A percentile compares a stretch with the other conserved stretches of the same genome.
Evolutionary conservation across 2,329 filamentous ascomycete genomes (phyloP).

Genomic region (Fusarium acutatum): DNA sequence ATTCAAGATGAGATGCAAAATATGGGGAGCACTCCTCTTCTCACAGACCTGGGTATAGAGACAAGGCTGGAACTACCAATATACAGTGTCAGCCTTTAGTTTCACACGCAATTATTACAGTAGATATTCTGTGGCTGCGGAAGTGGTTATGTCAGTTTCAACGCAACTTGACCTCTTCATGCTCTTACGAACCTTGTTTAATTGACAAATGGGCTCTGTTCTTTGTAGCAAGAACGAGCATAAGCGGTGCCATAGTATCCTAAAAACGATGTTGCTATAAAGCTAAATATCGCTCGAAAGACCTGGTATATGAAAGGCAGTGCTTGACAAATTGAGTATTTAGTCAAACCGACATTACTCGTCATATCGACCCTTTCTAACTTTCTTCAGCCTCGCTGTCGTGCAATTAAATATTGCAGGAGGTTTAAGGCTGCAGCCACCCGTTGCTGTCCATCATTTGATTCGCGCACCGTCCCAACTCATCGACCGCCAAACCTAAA

Average conservation of each 20-base stretch:
- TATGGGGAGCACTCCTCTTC: constrained; percentile 14
- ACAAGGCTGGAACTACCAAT: constrained; percentile 8
- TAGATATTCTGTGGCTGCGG: neutral
- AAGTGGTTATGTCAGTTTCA: neutral
- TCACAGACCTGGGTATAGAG: constrained; percentile 10
- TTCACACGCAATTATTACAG: constrained; percentile 12
- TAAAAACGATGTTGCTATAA: neutral
- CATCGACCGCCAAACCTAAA: constrained; percentile 6
- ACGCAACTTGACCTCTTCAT: neutral
- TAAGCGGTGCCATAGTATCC: neutral
- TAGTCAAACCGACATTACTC: neutral
- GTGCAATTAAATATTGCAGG: neutral
- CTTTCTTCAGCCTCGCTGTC: neutral
- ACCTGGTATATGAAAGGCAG: neutral
- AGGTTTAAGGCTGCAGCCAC: constrained; percentile 9
- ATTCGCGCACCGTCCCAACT: constrained; percentile 28
- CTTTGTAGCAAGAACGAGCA: neutral
- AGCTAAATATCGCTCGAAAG: neutral
- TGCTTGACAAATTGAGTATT: neutral
- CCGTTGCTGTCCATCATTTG: neutral
- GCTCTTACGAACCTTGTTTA: neutral
- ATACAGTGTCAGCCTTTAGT: constrained; percentile 13
- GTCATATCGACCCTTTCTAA: constrained; percentile 22
- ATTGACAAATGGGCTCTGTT: neutral
- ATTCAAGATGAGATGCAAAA: constrained; percentile 23